phyloP scores from a whole-genome alignment of 139 green algal species.

The Chlamydomonas applanata region DNA sequence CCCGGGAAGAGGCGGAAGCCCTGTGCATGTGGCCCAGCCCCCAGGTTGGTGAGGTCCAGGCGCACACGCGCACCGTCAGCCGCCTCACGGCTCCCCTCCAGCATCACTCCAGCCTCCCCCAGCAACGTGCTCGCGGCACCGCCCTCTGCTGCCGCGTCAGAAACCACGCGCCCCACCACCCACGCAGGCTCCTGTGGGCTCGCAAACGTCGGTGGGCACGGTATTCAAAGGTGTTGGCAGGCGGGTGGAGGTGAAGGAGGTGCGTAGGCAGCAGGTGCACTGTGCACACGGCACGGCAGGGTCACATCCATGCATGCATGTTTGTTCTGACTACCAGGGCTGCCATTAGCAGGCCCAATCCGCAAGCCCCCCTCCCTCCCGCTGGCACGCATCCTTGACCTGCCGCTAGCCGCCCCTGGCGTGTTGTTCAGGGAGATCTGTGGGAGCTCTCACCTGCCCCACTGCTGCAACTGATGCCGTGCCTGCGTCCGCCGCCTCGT shows the following conservation, averaged over 20 bases:
- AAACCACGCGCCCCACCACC: slow-evolving; percentile 73
- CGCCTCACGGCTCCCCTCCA: slow-evolving; percentile 68
- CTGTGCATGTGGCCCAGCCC: neutral
- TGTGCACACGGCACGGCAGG: no score
- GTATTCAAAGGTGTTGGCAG: no score
- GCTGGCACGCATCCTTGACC: no score
- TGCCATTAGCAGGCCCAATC: no score
- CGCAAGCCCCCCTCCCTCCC: no score
- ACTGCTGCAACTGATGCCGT: slow-evolving; percentile 10
- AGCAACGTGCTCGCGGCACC: slow-evolving; percentile 44
- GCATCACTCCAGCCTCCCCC: slow-evolving; percentile 63
- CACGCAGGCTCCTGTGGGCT: slow-evolving; percentile 49
- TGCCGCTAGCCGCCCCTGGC: no score
- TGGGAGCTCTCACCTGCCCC: neutral
- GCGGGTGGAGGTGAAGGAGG: no score
- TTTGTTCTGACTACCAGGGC: no score
- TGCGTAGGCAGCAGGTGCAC: no score
- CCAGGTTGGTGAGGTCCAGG: slow-evolving; percentile 66
- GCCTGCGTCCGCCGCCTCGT: neutral
- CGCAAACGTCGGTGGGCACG: no score
- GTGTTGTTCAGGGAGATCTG: no score
- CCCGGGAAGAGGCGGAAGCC: slow-evolving; percentile 71
- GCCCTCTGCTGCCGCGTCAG: slow-evolving; percentile 35
- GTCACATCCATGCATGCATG: no score
- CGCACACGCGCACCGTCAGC: slow-evolving; percentile 62